Evolutionary conservation across 139 green algal species (phyloP), one percentile per base, ranked within the genome.

Genomic region (Auxenochlorella pyrenoidosa): DNA sequence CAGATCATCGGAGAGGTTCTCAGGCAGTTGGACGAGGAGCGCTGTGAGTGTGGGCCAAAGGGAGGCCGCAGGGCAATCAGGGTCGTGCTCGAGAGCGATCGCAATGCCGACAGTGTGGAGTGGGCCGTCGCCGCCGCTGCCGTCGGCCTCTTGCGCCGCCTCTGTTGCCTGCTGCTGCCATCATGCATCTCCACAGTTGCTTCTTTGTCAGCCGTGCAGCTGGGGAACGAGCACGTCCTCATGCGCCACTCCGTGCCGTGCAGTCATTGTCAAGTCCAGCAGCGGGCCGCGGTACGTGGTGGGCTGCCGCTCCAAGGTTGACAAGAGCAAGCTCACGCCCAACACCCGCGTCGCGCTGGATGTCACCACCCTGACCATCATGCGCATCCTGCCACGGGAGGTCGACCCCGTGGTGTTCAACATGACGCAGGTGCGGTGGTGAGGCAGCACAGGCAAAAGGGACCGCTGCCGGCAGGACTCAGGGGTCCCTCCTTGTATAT

Each of bases 351-450:
- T 99, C 40, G 94, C 98, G 15, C 94, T 99, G 58, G 98, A 99
- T 91, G 99, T 99, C 94, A 99, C 98, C 18, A 99, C 98, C 0
- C 96, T 99, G 60, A 99, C 98, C 79, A 99, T 99, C 94, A 99
- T 99, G 98, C 93, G 98, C 19, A 91, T 94, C 6, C 90, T 99
- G 78, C 96, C 97, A 0, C 93, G 98, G n/a, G 98, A 99, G 96
- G 97, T 99, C 28, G 98, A 99, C 92, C 98, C 98, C 1, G 92
- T 99, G 79, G 98, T 99, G 86, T 99, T 98, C 94, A 99, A 99
- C 93, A 99, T 99, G 98, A 91, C 99, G 8, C 66, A 83, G 77
- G 77, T 41, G 75, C 30, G 75, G 28, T 43, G 75, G 40, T 21
- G 5, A 41, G 15, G 41, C 40, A 43, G 44, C 40, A 38, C 2